Evolutionary conservation across 2,329 filamentous ascomycete species (phyloP).

Genomic region (Neofusicoccum cordaticola): DNA sequence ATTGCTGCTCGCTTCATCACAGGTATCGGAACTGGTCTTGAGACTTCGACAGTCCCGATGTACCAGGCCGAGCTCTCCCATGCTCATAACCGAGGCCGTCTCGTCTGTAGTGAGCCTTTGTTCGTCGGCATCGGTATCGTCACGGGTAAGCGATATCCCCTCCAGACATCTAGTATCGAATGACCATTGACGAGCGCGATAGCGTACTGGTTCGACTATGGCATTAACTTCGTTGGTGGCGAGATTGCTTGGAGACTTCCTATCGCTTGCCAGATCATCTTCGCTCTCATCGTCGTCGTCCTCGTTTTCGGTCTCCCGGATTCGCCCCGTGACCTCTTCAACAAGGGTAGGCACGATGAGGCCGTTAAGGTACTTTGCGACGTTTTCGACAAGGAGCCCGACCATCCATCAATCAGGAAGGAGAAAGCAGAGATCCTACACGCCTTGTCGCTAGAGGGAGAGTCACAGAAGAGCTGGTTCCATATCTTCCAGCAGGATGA

Average conservation of each 20-base stretch:
- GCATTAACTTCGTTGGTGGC: slow-evolving; percentile 39
- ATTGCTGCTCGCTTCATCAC: slow-evolving; percentile 52
- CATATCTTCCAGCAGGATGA: slow-evolving; percentile 28
- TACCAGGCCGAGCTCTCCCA: slow-evolving; percentile 54
- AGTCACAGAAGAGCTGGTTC: slow-evolving; percentile 15
- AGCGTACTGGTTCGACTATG: slow-evolving; percentile 52
- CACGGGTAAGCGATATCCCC: slow-evolving; percentile 24
- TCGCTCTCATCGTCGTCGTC: slow-evolving; percentile 41
- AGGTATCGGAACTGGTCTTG: slow-evolving; percentile 55
- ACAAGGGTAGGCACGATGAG: slow-evolving; percentile 44
- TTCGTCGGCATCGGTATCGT: slow-evolving; percentile 50
- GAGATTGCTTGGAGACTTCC: slow-evolving; percentile 48
- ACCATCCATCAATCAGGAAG: slow-evolving; percentile 53
- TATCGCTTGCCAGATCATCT: slow-evolving; percentile 51
- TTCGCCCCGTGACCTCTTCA: slow-evolving; percentile 32
- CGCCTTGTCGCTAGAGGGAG: slow-evolving; percentile 28
- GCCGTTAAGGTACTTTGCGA: slow-evolving; percentile 50
- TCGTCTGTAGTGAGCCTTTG: slow-evolving; percentile 55
- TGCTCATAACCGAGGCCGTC: slow-evolving; percentile 56
- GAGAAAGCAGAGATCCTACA: slow-evolving; percentile 65
- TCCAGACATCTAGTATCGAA: background rate
- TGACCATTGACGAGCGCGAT: slow-evolving; percentile 28
- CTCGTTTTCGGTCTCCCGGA: slow-evolving; percentile 38
- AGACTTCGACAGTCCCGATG: slow-evolving; percentile 54
- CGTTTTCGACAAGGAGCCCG: slow-evolving; percentile 45